Conservation (phyloP, 192 early-diverging fungal species). For the Backusella mclennaniae region DNA sequence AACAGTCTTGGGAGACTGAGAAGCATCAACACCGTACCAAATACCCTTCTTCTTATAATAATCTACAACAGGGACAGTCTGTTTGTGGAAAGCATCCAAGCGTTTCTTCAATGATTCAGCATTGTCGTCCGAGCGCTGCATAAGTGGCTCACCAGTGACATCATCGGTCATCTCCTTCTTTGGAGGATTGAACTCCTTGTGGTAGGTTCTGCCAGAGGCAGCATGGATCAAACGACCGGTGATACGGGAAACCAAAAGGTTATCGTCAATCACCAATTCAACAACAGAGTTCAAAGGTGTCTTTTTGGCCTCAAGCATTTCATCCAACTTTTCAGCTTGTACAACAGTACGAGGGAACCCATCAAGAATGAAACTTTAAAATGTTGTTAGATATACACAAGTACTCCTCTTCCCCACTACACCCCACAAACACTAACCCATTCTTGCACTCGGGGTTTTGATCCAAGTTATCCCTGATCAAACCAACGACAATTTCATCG, state of each 20-base stretch:
- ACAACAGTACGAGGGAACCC: slow-evolving; percentile 98
- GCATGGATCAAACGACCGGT: slow-evolving; percentile 96
- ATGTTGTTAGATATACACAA: not conserved
- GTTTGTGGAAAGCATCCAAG: slow-evolving; percentile 80
- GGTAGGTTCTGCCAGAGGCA: slow-evolving; percentile 92
- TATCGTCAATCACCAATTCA: slow-evolving; percentile 92
- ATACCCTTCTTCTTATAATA: slow-evolving; percentile 97
- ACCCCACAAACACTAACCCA: slow-evolving; percentile 51
- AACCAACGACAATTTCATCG: slow-evolving; percentile 97
- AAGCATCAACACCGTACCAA: slow-evolving; percentile 88
- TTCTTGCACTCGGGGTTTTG: slow-evolving; percentile 93
- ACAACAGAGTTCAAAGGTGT: slow-evolving; percentile 83
- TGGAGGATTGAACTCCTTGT: slow-evolving; percentile 92
- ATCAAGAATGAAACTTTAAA: slow-evolving; percentile 87
- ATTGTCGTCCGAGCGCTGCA: slow-evolving; percentile 98
- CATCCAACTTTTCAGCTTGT: slow-evolving; percentile 97
- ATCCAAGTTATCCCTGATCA: slow-evolving; percentile 96
- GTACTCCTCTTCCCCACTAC: not conserved
- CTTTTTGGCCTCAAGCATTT: slow-evolving; percentile 82
- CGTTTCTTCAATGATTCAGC: slow-evolving; percentile 89
- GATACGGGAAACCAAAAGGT: slow-evolving; percentile 89
- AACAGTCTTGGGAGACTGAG: slow-evolving; percentile 83
- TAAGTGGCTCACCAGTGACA: slow-evolving; percentile 94
- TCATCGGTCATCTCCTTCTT: slow-evolving; percentile 90
- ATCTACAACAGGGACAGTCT: slow-evolving; percentile 75